These are phyloP conservation scores for Ceratocystiopsis sp. DNA, from an alignment of 2,329 filamentous ascomycete species.

Conservation along the genomic window DNA sequence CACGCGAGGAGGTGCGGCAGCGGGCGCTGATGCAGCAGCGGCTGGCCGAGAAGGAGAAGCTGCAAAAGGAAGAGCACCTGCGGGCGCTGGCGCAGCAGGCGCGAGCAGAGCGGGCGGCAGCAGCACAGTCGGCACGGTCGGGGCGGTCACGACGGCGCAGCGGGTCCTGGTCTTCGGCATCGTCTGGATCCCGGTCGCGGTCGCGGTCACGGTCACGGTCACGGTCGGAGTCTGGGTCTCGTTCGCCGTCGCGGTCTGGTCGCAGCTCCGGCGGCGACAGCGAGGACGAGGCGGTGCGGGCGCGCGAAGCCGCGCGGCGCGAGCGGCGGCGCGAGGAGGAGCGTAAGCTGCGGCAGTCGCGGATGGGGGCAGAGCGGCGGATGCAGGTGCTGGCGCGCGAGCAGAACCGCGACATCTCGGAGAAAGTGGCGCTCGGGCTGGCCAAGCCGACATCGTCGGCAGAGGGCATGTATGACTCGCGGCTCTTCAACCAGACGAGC, in stretches of 20 bases:
- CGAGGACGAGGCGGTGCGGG: constrained; percentile 55
- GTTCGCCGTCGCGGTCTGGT: constrained; percentile 33
- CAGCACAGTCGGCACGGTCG: constrained; percentile 19
- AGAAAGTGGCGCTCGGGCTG: constrained; percentile 86
- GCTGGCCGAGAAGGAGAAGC: constrained; percentile 89
- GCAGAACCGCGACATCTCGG: constrained; percentile 90
- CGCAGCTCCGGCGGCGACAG: constrained; percentile 32
- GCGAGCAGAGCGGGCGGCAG: constrained; percentile 55
- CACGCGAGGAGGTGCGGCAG: constrained; percentile 86
- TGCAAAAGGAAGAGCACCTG: constrained; percentile 82
- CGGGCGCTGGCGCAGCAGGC: constrained; percentile 81
- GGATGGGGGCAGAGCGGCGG: constrained; percentile 86
- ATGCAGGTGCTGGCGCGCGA: constrained; percentile 88
- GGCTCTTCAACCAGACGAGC: constrained; percentile 84
- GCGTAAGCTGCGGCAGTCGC: constrained; percentile 76
- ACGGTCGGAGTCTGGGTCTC: neutral
- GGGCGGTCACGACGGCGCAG: constrained; percentile 6
- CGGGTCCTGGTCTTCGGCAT: neutral
- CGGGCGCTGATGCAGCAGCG: constrained; percentile 89
- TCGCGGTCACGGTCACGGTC: constrained; percentile 16
- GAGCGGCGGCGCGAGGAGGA: constrained; percentile 73
- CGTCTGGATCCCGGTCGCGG: constrained; percentile 17
- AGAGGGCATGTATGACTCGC: constrained; percentile 93
- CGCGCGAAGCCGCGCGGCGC: constrained; percentile 58
- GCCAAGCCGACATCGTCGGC: constrained; percentile 86